Base-by-base conservation (phyloP, 352 stramenopile species). In the Phytopythium aichiense region DNA sequence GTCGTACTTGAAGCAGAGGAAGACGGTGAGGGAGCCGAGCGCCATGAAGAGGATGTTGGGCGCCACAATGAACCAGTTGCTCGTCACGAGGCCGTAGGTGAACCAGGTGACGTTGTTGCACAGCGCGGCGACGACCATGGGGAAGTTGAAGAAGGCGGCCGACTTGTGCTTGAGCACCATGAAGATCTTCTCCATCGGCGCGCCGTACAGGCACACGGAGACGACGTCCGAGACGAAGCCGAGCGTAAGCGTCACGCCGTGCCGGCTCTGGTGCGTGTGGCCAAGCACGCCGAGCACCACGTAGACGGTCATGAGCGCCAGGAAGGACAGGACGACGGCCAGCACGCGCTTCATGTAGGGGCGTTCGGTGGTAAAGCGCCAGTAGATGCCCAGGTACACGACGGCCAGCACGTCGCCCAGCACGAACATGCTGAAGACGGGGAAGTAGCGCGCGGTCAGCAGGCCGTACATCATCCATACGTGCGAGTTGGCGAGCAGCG, bases 81-180 rank as follows among this genome's bases (percentile, higher is more conserved):
- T n/a, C 16, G 59, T 67, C 22, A 77, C 22, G 20, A 72, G 51
- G 20, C 61, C 67, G 64, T 77, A 77, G 16, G 67, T 69, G 58
- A 74, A 69, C 70, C 70, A 77, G 8, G 65, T 52, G 23, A 37
- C 40, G 46, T 68, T 62, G 38, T 57, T 64, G 50, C 12, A 45
- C 4, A 60, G 60, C 0, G 58, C 79, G 0, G 72, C 72, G 1
- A 74, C 28, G 18, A 81, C 67, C 74, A 86, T 83, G 0, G 66
- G 56, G 16, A 84, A 56, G 23, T 73, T 75, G 58, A 86, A 78
- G 15, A 73, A 88, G n/a, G 58, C 74, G n/a, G 68, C 69, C 13
- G 73, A 80, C 45, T 76, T 79, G 66, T 69, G 66, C 15, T 54
- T 67, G 22, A 86, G 33, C 31, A 83, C 76, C 30, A 72, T 63